phyloP scores from a whole-genome alignment of 2,329 filamentous ascomycete species.

The Diaporthe capsici region DNA sequence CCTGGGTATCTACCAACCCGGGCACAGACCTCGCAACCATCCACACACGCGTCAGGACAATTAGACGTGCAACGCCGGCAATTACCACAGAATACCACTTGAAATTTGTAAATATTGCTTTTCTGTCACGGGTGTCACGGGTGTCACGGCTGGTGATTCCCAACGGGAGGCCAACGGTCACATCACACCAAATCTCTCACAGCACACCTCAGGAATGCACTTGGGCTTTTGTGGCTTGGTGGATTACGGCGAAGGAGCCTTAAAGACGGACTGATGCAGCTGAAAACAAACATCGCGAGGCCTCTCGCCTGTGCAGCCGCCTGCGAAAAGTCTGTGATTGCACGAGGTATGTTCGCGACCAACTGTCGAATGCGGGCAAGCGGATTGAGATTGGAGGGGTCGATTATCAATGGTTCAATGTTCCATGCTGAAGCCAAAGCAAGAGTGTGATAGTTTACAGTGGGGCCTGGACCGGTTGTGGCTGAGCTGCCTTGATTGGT shows the following conservation, averaged over 20 bases:
- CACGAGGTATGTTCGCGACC: slow-evolving; percentile 3
- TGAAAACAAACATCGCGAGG: slow-evolving; percentile 28
- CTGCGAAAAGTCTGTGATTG: slow-evolving; percentile 6
- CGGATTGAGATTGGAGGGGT: slow-evolving; percentile 28
- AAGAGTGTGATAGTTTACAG: slow-evolving; percentile 16
- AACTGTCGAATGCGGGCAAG: slow-evolving; percentile 31
- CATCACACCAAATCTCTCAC: not conserved
- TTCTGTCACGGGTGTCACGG: not conserved
- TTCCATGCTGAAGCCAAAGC: slow-evolving; percentile 9
- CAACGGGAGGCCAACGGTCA: not conserved
- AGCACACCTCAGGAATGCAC: slow-evolving; percentile 6
- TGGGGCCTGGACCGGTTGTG: slow-evolving; percentile 17
- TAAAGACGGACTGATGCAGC: not conserved
- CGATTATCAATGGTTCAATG: slow-evolving; percentile 5
- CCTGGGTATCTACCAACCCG: not conserved
- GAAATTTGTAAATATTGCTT: not conserved
- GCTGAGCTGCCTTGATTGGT: slow-evolving; percentile 23
- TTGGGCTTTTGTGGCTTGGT: not conserved
- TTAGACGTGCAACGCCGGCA: slow-evolving; percentile 2
- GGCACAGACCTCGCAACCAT: not conserved
- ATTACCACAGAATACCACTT: slow-evolving; percentile 1
- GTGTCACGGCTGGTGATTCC: not conserved
- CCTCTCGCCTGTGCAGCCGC: not conserved
- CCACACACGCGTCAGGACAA: not conserved
- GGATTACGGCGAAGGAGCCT: not conserved